These are phyloP conservation scores for Delitschia confertaspora DNA, from an alignment of 495 filamentous ascomycete genomes.

Conservation along the genomic window DNA sequence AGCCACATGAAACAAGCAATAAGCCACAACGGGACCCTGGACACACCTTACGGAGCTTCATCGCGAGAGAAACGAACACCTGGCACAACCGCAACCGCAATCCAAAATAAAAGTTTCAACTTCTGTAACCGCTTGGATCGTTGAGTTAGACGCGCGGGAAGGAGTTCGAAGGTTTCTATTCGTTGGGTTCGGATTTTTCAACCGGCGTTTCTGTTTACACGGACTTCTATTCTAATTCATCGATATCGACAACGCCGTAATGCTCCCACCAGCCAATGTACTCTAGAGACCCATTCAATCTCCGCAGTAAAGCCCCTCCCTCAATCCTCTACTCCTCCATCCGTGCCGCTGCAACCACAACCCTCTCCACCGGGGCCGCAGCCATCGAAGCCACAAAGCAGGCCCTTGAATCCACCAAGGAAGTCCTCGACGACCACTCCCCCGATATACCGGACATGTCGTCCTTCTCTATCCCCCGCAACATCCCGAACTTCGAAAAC, in stretches of 20 bases:
- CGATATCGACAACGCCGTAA: background rate
- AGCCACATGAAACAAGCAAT: too few species aligned
- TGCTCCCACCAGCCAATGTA: constrained; percentile 24
- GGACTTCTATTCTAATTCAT: background rate
- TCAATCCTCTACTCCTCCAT: constrained; percentile 13
- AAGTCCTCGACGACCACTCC: constrained; percentile 24
- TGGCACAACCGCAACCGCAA: background rate
- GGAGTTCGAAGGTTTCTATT: too few species aligned
- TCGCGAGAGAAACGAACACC: background rate
- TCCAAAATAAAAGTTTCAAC: too few species aligned
- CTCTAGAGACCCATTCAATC: constrained; percentile 33
- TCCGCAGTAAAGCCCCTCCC: constrained; percentile 21
- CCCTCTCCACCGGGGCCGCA: constrained; percentile 28
- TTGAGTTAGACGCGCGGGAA: too few species aligned
- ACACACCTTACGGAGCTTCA: too few species aligned
- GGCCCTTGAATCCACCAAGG: constrained; percentile 38
- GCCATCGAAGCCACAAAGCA: constrained; percentile 38
- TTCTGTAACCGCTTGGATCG: too few species aligned
- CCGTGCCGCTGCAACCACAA: constrained; percentile 34
- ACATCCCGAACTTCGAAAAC: constrained; percentile 62
- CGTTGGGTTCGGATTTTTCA: too few species aligned
- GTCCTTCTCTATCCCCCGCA: constrained; percentile 57
- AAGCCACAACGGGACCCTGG: too few species aligned
- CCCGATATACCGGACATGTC: constrained; percentile 44
- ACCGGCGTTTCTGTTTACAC: too few species aligned